Evolutionary conservation across 2,329 filamentous ascomycete genomes (phyloP).

Genomic region (Pestalotiopsis sp.): DNA sequence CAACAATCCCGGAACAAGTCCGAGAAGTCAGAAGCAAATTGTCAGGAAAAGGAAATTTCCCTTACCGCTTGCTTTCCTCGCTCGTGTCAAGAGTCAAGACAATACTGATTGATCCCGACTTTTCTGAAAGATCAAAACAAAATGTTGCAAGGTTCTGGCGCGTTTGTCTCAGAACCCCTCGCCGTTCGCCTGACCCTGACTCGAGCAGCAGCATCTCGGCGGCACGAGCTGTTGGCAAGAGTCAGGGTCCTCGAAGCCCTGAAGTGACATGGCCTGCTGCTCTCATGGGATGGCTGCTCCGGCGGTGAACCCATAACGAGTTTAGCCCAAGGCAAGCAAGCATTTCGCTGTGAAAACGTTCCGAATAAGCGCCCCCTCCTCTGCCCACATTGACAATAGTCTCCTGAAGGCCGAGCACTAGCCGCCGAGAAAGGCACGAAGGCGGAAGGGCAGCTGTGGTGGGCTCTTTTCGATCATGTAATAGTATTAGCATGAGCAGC

Average conservation of each 20-base stretch:
- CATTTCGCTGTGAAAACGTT: not conserved
- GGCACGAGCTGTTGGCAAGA: not conserved
- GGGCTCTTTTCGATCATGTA: not conserved
- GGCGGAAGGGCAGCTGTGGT: not conserved
- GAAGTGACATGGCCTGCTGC: not conserved
- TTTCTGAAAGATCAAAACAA: not conserved
- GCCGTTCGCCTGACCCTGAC: not conserved
- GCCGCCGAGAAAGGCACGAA: slow-evolving; percentile 5
- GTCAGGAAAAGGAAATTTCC: not conserved
- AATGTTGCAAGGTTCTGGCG: not conserved
- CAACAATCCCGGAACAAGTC: too few species aligned
- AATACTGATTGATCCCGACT: not conserved
- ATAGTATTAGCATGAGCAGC: not conserved
- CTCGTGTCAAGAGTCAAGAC: not conserved
- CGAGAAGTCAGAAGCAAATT: too few species aligned
- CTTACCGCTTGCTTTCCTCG: not conserved
- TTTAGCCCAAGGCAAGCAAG: not conserved
- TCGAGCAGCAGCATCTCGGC: not conserved
- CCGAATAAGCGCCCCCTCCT: not conserved
- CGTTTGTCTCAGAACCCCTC: not conserved
- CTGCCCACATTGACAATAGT: not conserved
- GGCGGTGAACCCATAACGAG: not conserved
- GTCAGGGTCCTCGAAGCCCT: not conserved
- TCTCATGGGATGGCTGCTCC: not conserved
- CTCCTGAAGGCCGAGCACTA: not conserved